Evolutionary conservation across 2,329 filamentous ascomycete species (phyloP).

Genomic region (Bipolaris gigantea): DNA sequence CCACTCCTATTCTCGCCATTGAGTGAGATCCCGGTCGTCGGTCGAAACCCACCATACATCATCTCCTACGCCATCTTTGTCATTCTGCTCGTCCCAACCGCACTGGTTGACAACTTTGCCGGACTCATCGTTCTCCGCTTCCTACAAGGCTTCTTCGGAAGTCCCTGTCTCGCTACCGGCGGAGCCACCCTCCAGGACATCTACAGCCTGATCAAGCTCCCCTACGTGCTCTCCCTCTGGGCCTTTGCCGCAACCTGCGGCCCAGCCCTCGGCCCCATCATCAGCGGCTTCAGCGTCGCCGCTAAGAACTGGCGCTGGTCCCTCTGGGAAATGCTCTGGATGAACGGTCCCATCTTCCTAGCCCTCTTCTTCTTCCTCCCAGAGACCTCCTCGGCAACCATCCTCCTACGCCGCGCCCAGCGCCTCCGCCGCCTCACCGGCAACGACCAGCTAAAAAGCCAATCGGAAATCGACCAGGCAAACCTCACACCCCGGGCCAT

Average conservation of each 20-base stretch:
- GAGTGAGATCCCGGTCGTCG: conserved; percentile 67
- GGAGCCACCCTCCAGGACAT: conserved; percentile 45
- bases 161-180: conserved; percentile 44
- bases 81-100: conserved; percentile 65
- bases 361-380: conserved; percentile 83
- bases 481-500: conserved; percentile 45
- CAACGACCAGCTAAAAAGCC: conserved; percentile 68
- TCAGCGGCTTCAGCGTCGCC: conserved; percentile 75
- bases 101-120: conserved; percentile 63
- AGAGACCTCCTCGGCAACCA: conserved; percentile 81
- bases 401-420: conserved; percentile 70
- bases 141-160: conserved; percentile 46
- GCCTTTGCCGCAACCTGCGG: conserved; percentile 56
- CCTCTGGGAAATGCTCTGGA: conserved; percentile 83
- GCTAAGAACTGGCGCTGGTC: conserved; percentile 78
- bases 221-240: conserved; percentile 50
- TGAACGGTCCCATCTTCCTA: conserved; percentile 70
- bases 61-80: conserved; percentile 69
- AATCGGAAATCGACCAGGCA: conserved; percentile 72
- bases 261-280: conserved; percentile 65
- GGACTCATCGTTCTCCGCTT: conserved; percentile 61
- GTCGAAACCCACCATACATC: conserved; percentile 69
- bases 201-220: conserved; percentile 49
- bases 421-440: conserved; percentile 71
- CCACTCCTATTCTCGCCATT: conserved; percentile 68